These are phyloP conservation scores for Talaromyces ruber DNA, from an alignment of 495 filamentous ascomycete species.

Conservation along the genomic window DNA sequence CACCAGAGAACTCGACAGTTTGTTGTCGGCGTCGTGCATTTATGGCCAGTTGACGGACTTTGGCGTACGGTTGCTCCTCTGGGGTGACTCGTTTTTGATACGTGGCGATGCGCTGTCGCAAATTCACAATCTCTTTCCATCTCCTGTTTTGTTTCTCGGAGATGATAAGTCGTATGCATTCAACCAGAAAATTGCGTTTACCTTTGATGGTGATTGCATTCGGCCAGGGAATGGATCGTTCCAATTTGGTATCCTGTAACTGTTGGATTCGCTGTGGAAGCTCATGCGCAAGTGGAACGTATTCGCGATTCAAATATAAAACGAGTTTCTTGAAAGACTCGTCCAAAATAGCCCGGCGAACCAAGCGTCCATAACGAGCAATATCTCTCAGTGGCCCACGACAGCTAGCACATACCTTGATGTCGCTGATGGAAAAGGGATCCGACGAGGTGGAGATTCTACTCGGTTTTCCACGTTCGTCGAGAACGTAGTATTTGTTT, in stretches of 20 bases:
- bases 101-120: constrained; percentile 31
- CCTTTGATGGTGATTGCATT: neutral
- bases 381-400: constrained; percentile 53
- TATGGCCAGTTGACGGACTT: constrained; percentile 44
- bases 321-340: constrained; percentile 63
- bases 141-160: constrained; percentile 8
- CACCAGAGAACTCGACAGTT: constrained; percentile 1
- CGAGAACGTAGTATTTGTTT: constrained; percentile 41
- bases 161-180: neutral
- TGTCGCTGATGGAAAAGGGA: constrained; percentile 44
- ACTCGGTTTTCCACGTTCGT: constrained; percentile 32
- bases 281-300: constrained; percentile 37
- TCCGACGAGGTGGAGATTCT: constrained; percentile 29
- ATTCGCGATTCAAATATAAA: constrained; percentile 37
- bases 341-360: constrained; percentile 54
- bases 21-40: constrained; percentile 34
- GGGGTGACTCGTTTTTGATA: constrained; percentile 36
- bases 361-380: constrained; percentile 58
- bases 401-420: constrained; percentile 57
- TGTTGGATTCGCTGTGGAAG: constrained; percentile 22
- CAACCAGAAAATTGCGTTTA: neutral
- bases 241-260: constrained; percentile 14
- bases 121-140: constrained; percentile 27
- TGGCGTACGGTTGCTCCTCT: constrained; percentile 54
- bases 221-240: constrained; percentile 1